Percentiles rank a stretch among this genome's conserved stretches.
Conservation (phyloP, 2,329 filamentous ascomycete species). For the Xylaria multiplex region DNA sequence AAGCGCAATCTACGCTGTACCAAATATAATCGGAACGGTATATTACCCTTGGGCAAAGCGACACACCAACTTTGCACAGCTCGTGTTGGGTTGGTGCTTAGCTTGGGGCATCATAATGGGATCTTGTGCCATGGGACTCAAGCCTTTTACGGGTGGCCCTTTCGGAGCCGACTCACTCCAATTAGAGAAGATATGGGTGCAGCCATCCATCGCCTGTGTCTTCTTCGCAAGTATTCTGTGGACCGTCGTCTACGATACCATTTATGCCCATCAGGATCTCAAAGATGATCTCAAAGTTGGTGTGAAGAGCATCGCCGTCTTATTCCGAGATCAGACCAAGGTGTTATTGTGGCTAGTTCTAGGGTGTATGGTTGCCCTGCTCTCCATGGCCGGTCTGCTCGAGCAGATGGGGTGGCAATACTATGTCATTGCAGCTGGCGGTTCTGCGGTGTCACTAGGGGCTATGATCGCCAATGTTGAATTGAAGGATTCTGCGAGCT, state of each 20-base stretch:
- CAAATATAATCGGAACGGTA: constrained; percentile 44
- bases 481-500: constrained; percentile 45
- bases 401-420: constrained; percentile 40
- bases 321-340: constrained; percentile 44
- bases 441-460: constrained; percentile 42
- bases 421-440: constrained; percentile 42
- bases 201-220: constrained; percentile 43
- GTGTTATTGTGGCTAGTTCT: constrained; percentile 41
- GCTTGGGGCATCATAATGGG: constrained; percentile 49
- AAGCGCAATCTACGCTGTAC: constrained; percentile 43
- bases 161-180: constrained; percentile 32
- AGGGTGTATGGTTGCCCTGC: constrained; percentile 40
- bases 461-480: constrained; percentile 47
- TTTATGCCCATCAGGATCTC: constrained; percentile 52
- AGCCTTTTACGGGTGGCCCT: constrained; percentile 41
- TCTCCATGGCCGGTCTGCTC: constrained; percentile 38
- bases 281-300: constrained; percentile 49
- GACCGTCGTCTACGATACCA: constrained; percentile 51
- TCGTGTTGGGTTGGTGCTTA: constrained; percentile 51
- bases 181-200: constrained; percentile 34
- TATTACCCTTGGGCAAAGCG: constrained; percentile 53
- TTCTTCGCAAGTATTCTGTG: constrained; percentile 48
- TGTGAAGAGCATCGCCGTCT: constrained; percentile 50
- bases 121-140: constrained; percentile 42
- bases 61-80: constrained; percentile 50